phyloP scores from a whole-genome alignment of 306 rosid species.

The Arachis stenosperma region DNA sequence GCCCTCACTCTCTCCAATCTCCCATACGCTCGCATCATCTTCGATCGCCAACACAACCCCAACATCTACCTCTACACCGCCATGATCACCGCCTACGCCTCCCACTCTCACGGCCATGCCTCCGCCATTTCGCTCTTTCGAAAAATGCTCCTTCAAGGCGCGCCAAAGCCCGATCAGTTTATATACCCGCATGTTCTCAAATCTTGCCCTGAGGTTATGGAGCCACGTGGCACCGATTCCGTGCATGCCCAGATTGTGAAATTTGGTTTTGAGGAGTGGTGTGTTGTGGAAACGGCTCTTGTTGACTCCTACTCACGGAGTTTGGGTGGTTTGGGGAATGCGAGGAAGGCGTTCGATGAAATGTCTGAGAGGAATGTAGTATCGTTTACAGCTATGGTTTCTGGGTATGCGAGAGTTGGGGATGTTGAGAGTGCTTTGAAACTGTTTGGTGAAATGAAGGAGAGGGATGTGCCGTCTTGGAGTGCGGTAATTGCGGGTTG shows the following conservation, averaged over 20 bases:
- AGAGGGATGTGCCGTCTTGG: conserved; percentile 77
- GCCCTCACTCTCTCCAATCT: conserved; percentile 56
- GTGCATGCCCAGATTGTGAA: conserved; percentile 64
- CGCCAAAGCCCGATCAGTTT: conserved; percentile 56
- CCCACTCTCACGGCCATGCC: conserved; percentile 42
- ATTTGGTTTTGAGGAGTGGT: conserved; percentile 61
- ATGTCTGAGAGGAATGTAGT: conserved; percentile 69
- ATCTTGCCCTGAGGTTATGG: conserved; percentile 47
- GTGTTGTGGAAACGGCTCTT: conserved; percentile 72
- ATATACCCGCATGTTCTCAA: conserved; percentile 69
- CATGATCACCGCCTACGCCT: conserved; percentile 69
- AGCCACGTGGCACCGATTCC: conserved; percentile 31
- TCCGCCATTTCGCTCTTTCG: conserved; percentile 50
- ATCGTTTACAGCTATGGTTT: conserved; percentile 71
- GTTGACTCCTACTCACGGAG: conserved; percentile 57
- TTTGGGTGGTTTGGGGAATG: conserved; percentile 37
- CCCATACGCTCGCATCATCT: conserved; percentile 61
- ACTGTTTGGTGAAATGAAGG: conserved; percentile 66
- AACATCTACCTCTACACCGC: conserved; percentile 71
- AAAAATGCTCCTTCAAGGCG: conserved; percentile 50
- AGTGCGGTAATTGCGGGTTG: conserved; percentile 76
- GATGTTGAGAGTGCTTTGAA: conserved; percentile 55
- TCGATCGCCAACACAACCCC: conserved; percentile 55
- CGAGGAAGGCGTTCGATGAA: conserved; percentile 67
- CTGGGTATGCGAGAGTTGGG: conserved; percentile 66